Evolutionary conservation across 2,329 filamentous ascomycete genomes (phyloP), one percentile per base, ranked within the genome.

Genomic region (Furcasterigmium furcatum): DNA sequence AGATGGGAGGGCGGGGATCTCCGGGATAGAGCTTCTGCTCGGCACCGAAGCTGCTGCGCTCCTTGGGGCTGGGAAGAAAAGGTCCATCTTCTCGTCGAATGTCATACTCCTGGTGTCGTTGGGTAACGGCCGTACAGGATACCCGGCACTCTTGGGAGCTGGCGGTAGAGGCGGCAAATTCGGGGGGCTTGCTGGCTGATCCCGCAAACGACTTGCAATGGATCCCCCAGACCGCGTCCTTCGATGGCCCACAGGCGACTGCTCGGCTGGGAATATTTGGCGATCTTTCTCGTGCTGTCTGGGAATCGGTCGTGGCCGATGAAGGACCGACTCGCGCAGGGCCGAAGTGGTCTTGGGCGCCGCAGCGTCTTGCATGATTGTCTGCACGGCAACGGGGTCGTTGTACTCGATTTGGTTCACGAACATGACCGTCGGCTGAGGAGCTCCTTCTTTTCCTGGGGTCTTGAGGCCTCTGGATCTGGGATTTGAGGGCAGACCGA

Each of bases 21-120:
- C 65, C 10, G 75, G 74, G 13, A 77, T 65, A 3, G 68, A 67
- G 4, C 25, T 27, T 12, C 20, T 36, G 16, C 42, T 40, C 5
- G n/a, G 22, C 13, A 39, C 29, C n/a, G 24, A 36, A 13, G 16
- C 39, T 5, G 35, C 43, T 25, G 39, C 38, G 27, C 46, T 54
- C 30, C 27, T 38, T 2, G 69, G 60, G 3, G 36, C 57, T 4
- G 72, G 66, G 50, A 77, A 79, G 20, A 82, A 60, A 5, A 79
- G 58, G 2, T 67, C 62, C 63, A 81, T 76, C 57, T 80, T 81
- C 53, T 81, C 78, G 43, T 80, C 67, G 49, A 79, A 72, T 0
- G 75, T 79, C 77, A 80, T 81, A 55, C 75, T 80, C 58, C 72
- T 74, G 4, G 75, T 79, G 48, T 77, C 62, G 47, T 79, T 80